Conservation (phyloP, 805 yeast species). For the Cyberlindnera nakhonratchasimensis region DNA sequence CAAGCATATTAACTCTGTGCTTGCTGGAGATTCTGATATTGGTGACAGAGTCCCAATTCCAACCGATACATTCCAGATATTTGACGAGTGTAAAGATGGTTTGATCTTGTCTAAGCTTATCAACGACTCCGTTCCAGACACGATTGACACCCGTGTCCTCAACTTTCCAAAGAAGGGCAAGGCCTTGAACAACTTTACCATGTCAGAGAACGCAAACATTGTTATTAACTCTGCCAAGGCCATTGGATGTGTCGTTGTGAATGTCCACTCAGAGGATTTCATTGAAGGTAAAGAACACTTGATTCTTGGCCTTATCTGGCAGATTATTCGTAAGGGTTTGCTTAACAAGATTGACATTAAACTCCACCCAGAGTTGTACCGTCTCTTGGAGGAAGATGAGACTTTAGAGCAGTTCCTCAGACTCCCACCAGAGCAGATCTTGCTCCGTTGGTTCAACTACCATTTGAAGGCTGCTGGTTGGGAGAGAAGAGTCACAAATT, state of each 20-base stretch:
- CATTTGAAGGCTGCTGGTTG: slow-evolving; percentile 92
- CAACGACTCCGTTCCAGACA: slow-evolving; percentile 97
- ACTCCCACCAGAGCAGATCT: slow-evolving; percentile 95
- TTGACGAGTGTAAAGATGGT: slow-evolving; percentile 96
- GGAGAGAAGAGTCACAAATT: slow-evolving; percentile 80
- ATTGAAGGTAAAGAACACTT: slow-evolving; percentile 93
- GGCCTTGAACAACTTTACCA: slow-evolving; percentile 85
- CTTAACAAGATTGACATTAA: slow-evolving; percentile 94
- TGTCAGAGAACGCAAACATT: slow-evolving; percentile 95
- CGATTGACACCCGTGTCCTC: slow-evolving; percentile 95
- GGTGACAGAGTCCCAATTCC: slow-evolving; percentile 88
- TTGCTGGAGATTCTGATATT: slow-evolving; percentile 82
- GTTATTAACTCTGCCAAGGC: slow-evolving; percentile 98
- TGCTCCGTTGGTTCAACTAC: slow-evolving; percentile 95
- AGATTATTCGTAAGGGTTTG: slow-evolving; percentile 93
- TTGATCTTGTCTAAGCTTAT: slow-evolving; percentile 87
- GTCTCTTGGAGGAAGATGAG: slow-evolving; percentile 93
- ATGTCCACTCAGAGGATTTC: slow-evolving; percentile 94
- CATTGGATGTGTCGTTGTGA: slow-evolving; percentile 96
- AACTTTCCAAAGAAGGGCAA: slow-evolving; percentile 82
- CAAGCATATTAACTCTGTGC: slow-evolving; percentile 88
- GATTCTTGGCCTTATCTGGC: slow-evolving; percentile 92
- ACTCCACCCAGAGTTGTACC: slow-evolving; percentile 92
- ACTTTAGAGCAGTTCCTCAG: slow-evolving; percentile 95
- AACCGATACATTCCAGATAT: slow-evolving; percentile 89